Conservation (phyloP, 2,329 filamentous ascomycete genomes). For the Penicillium sclerotiorum region DNA sequence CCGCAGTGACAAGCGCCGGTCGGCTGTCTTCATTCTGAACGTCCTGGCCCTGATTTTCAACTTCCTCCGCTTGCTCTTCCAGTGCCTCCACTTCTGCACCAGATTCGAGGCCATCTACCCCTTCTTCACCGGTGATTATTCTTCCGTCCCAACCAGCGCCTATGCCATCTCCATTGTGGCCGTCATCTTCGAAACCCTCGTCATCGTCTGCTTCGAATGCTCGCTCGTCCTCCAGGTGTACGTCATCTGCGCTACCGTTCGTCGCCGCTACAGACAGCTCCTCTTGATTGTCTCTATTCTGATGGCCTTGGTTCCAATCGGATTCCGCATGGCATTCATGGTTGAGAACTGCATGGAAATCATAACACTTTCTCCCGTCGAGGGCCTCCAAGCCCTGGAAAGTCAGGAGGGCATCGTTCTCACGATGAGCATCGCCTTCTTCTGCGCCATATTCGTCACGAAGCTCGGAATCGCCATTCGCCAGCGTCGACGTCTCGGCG, state of each 20-base stretch:
- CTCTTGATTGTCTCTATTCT: slow-evolving; percentile 53
- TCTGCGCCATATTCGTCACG: slow-evolving; percentile 62
- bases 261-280: slow-evolving; percentile 43
- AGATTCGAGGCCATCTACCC: slow-evolving; percentile 65
- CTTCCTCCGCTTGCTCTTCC: slow-evolving; percentile 53
- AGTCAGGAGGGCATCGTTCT: slow-evolving; percentile 54
- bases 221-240: slow-evolving; percentile 66
- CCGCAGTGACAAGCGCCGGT: slow-evolving; percentile 64
- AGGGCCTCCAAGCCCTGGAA: slow-evolving; percentile 42
- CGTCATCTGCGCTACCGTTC: slow-evolving; percentile 61
- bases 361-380: slow-evolving; percentile 32
- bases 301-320: slow-evolving; percentile 55
- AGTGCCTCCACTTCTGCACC: slow-evolving; percentile 60
- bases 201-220: slow-evolving; percentile 58
- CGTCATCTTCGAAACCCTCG: slow-evolving; percentile 54
- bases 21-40: slow-evolving; percentile 68
- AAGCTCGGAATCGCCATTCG: slow-evolving; percentile 64
- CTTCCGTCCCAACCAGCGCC: slow-evolving; percentile 48
- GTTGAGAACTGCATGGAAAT: slow-evolving; percentile 53
- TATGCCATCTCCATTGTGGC: slow-evolving; percentile 53
- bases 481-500: slow-evolving; percentile 58
- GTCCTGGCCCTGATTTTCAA: slow-evolving; percentile 62
- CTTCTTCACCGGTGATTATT: slow-evolving; percentile 59
- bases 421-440: slow-evolving; percentile 62
- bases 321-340: slow-evolving; percentile 56